These are phyloP conservation scores for Cladosporium sphaerospermum DNA, from an alignment of 2,329 filamentous ascomycete species.

Conservation along the genomic window DNA sequence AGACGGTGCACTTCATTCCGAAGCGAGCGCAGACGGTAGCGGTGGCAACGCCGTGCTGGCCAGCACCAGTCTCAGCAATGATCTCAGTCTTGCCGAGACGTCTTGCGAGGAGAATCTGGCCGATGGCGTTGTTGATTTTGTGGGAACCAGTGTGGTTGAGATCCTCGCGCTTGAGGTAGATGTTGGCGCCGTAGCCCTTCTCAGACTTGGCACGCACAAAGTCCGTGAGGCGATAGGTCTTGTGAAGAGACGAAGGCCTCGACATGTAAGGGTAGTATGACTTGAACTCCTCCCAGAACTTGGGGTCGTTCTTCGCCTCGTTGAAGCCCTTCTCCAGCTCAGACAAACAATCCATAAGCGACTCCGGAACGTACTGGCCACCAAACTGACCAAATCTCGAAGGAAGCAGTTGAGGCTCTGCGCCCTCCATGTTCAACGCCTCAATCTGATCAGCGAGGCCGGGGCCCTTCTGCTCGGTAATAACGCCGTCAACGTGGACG, in stretches of 20 bases:
- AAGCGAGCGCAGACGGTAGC: constrained; percentile 98
- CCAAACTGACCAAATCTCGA: constrained; percentile 92
- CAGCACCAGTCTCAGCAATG: constrained; percentile 95
- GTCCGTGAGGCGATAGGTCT: constrained; percentile 81
- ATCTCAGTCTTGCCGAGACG: constrained; percentile 92
- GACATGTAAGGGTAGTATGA: constrained; percentile 98
- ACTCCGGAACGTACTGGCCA: constrained; percentile 95
- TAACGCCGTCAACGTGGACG: constrained; percentile 62
- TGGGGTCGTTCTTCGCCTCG: constrained; percentile 74
- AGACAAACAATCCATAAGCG: constrained; percentile 90
- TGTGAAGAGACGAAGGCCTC: constrained; percentile 82
- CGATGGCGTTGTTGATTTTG: constrained; percentile 98
- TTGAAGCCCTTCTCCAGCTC: constrained; percentile 91
- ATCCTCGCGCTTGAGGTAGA: constrained; percentile 97
- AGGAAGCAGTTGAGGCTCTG: constrained; percentile 55
- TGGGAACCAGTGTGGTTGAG: constrained; percentile 96
- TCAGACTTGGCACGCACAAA: constrained; percentile 22
- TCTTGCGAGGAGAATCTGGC: constrained; percentile 80
- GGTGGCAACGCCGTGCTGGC: constrained; percentile 95
- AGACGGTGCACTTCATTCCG: constrained; percentile 94
- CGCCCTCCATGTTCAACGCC: constrained; percentile 62
- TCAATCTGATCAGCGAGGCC: constrained; percentile 78
- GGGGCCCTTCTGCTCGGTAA: constrained; percentile 56
- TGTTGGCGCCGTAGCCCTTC: constrained; percentile 77
- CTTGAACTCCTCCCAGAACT: constrained; percentile 95